Base-by-base conservation (phyloP, 768 basidiomycete genomes). In the Auriscalpium orientale region DNA sequence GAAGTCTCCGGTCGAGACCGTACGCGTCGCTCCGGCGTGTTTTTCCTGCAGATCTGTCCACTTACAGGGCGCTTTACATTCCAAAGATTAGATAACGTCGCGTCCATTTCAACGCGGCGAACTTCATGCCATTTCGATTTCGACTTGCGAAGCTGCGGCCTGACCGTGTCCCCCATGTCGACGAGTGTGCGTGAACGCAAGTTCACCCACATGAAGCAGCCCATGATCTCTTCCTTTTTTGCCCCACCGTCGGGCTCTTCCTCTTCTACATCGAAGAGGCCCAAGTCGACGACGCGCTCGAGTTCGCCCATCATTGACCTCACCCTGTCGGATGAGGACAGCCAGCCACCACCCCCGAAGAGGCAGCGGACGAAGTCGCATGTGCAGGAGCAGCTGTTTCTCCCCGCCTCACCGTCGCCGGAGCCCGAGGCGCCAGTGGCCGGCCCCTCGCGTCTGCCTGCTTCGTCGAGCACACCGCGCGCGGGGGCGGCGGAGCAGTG, bases 291-390 rank as follows among this genome's bases (percentile, higher is more conserved):
- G 28, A 43, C 22, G 44, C n/a, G 55, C 21, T 38, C 49, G 15
- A 53, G 16, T 37, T 61, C 55, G 15, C 60, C 55, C 2, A 56
- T 44, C 43, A 53, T 59, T 36, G 58, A 62, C 51, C 61, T 62
- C 33, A 57, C 61, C 16, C 22, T 61, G 37, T 62, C 61, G 8
- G 61, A 60, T 8, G 51, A 53, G 43, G 61, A 62, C 12, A 51
- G 11, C 8, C 54, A 34, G 38, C 28, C 28, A 7, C 28, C 28
- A 28, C 61, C 56, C 0, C 13, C 50, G 6, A 62, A 62, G 58
- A 60, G 54, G 40, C 48, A n/a, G 33, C 56, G 53, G 47, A 43
- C 16, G 7, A 13, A 20, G 10, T 18, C n/a, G 37, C 52, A 60
- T 20, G 22, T 20, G 35, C 49, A 28, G 9, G 22, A 37, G 33